Base-by-base conservation (phyloP, 331 rosid genomes). In the Prunus yedoensis region DNA sequence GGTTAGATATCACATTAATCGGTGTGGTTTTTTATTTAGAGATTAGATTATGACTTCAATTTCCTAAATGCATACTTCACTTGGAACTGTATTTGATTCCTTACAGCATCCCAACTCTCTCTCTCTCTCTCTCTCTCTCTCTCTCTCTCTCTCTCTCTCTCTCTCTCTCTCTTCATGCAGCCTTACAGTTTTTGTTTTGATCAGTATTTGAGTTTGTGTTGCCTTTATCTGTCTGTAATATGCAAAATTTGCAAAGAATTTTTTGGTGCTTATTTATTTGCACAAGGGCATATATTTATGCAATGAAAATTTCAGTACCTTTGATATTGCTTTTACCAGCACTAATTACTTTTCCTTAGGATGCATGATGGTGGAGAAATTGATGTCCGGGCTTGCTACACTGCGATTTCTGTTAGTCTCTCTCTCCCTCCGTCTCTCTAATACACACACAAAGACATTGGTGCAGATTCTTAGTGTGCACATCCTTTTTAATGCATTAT, bases 311-410 rank as follows among this genome's bases (percentile, higher is more conserved):
- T 18, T 68, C 15, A 27, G 47, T 17, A 52, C 16, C 13, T 53
- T 28, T 21, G 59, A n/a, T 57, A 13, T 3, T 54, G 71, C 61
- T 54, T 67, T 77, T 71, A 81, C 27, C 54, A 69, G 76, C 64
- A 43, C 64, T 50, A n/a, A 74, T 50, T 62, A 51, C 71, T 71
- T 87, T 68, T 50, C 63, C 12, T 67, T 68, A 94, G 99, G 83
- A 92, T 92, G 97, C 99, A 94, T 72, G 90, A 89, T 79, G 92
- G 77, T 47, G 99, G 97, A 75, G 99, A 94, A 88, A 87, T 90
- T 70, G 99, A 94, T 70, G 92, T 86, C 35, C 94, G 99, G 58
- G 97, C 97, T 74, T 89, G 93, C 90, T 94, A 94, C 88, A 94
- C 97, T 81, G 97, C 99, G 60, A 88, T 94, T 77, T 91, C 99